These are phyloP conservation scores for Calocybe gambosa DNA, from an alignment of 1,284 basidiomycete genomes.

Conservation along the genomic window DNA sequence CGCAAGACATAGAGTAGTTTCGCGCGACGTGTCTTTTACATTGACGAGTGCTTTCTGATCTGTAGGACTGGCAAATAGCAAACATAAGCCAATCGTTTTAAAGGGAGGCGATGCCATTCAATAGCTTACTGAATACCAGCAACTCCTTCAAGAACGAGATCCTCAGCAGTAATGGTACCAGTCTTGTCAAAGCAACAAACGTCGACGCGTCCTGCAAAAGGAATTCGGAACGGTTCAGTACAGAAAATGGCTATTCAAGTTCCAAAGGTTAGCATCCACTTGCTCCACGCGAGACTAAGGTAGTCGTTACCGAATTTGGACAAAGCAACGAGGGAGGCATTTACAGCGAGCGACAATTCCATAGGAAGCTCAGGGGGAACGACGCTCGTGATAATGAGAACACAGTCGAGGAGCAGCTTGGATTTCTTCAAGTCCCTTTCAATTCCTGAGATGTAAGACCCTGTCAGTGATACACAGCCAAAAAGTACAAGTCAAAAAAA, in stretches of 20 bases:
- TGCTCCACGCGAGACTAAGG: background rate
- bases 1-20: slow-evolving; percentile 87
- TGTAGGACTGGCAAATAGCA: slow-evolving; percentile 34
- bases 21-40: slow-evolving; percentile 69
- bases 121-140: slow-evolving; percentile 79
- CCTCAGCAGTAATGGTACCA: slow-evolving; percentile 92
- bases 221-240: slow-evolving; percentile 95
- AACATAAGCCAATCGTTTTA: too few species aligned
- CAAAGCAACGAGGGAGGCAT: slow-evolving; percentile 87
- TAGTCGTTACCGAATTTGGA: slow-evolving; percentile 76
- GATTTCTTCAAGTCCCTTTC: slow-evolving; percentile 89
- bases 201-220: slow-evolving; percentile 88
- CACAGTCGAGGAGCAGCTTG: slow-evolving; percentile 88
- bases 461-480: too few species aligned
- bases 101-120: too few species aligned
- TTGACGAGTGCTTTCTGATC: slow-evolving; percentile 69
- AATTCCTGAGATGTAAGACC: too few species aligned
- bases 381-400: slow-evolving; percentile 92
- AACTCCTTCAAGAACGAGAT: slow-evolving; percentile 90
- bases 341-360: slow-evolving; percentile 93
- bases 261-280: background rate
- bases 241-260: slow-evolving; percentile 80
- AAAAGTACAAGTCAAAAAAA: slow-evolving; percentile 1
- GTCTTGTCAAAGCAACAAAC: slow-evolving; percentile 99
- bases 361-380: slow-evolving; percentile 95